These are phyloP conservation scores for Gynostemma pentaphyllum DNA, from an alignment of 306 rosid genomes.

Conservation along the genomic window DNA sequence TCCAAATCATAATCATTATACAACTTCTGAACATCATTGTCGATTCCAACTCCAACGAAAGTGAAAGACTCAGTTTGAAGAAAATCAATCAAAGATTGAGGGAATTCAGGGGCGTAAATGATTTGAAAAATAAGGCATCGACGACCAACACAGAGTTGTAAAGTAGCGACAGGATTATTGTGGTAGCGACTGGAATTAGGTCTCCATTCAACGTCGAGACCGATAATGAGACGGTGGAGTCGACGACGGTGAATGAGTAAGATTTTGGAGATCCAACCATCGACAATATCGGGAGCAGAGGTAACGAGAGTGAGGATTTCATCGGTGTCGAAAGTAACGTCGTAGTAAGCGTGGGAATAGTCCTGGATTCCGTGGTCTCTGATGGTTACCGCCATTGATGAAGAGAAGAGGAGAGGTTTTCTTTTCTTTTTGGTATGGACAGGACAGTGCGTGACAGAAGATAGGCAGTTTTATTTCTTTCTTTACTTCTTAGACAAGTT, in stretches of 20 bases:
- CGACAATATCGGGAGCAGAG: conserved; percentile 12
- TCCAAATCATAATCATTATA: conserved; percentile 17
- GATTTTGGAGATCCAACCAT: conserved; percentile 22
- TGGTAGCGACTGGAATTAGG: conserved; percentile 11
- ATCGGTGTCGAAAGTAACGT: conserved; percentile 5
- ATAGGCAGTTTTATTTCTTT: too few relatives aligned
- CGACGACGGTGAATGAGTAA: not conserved
- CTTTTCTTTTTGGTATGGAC: too few relatives aligned
- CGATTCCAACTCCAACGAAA: conserved; percentile 40
- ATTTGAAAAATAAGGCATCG: conserved; percentile 29
- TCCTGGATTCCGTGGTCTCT: conserved; percentile 13
- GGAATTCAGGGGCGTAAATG: conserved; percentile 15
- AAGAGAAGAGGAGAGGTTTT: not conserved
- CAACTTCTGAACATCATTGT: conserved; percentile 22
- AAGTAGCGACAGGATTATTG: conserved; percentile 20
- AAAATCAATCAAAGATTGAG: conserved; percentile 20
- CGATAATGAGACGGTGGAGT: conserved; percentile 20
- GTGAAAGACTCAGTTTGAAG: not conserved
- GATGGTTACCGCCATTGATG: conserved; percentile 18
- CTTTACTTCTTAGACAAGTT: too few relatives aligned
- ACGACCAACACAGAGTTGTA: conserved; percentile 32
- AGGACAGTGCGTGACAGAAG: too few relatives aligned
- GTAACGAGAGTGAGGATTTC: conserved; percentile 22
- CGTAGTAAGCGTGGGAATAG: conserved; percentile 15
- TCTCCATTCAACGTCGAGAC: conserved; percentile 45